These are phyloP conservation scores for Lotus japonicus DNA, from an alignment of 306 rosid genomes.

Conservation along the genomic window DNA sequence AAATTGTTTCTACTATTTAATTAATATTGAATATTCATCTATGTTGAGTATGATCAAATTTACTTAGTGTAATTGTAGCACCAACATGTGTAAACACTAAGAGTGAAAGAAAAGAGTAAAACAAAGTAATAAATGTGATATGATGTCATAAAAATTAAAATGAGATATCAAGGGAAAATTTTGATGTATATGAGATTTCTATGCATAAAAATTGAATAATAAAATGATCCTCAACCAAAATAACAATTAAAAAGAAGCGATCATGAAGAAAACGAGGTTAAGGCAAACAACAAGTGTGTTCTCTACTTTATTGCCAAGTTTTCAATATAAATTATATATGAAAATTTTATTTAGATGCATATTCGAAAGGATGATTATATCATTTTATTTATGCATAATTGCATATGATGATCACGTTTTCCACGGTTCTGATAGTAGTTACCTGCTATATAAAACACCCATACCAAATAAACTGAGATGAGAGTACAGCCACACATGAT, in stretches of 20 bases:
- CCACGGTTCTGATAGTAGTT: too few relatives aligned
- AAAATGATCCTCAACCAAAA: not conserved
- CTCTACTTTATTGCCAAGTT: conserved; percentile 6
- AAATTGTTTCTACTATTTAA: not conserved
- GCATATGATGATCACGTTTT: too few relatives aligned
- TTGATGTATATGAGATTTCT: too few relatives aligned
- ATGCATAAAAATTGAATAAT: not conserved
- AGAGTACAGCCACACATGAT: too few relatives aligned
- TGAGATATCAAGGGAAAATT: too few relatives aligned
- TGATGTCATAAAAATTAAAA: too few relatives aligned
- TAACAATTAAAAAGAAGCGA: not conserved
- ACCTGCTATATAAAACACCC: too few relatives aligned
- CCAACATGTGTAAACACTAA: too few relatives aligned
- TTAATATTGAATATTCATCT: not conserved
- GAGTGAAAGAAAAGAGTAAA: too few relatives aligned
- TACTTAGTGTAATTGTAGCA: too few relatives aligned
- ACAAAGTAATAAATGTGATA: too few relatives aligned
- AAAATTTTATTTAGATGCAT: not conserved
- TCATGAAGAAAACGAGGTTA: not conserved
- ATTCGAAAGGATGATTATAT: conserved; percentile 5
- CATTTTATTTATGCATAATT: not conserved
- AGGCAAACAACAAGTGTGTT: not conserved
- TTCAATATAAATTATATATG: not conserved
- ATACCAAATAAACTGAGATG: too few relatives aligned
- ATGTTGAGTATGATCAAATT: not conserved